Evolutionary conservation across 2,329 filamentous ascomycete genomes (phyloP), one percentile per base, ranked within the genome.

Genomic region (Fusarium hostae): DNA sequence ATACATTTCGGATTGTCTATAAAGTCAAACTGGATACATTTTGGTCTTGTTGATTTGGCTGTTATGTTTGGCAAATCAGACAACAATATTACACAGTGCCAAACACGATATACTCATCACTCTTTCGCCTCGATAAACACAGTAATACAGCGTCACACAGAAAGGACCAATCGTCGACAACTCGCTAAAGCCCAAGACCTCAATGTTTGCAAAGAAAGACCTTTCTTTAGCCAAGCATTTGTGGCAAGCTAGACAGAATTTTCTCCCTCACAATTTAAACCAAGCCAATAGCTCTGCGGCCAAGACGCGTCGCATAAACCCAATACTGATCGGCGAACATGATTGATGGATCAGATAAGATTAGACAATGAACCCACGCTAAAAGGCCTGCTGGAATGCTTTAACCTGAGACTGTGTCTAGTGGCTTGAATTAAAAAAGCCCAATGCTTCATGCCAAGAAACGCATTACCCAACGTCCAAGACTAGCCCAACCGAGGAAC

Each of bases 271-370:
- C 9, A 24, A 11, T n/a, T 15, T 20, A 1, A 26, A 2, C 5
- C 32, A 44, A 44, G 15, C 12, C 26, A 63, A 34, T 24, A 28
- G 41, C 11, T 40, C 37, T 1, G 1, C 2, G 26, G 40, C 47
- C 47, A 56, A 64, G 61, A 20, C 22, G 13, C 20, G 34, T 18
- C 1, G 10, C 16, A 63, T 40, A 11, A 65, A 30, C 16, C 30
- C 16, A n/a, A 7, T 48, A 39, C 20, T 11, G 39, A 40, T 63
- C 20, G 37, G 35, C 26, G 12, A 56, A 43, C 26, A 12, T n/a
- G 12, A 26, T 24, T 39, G 59, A 66, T 59, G 40, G 60, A 59
- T 66, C 32, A 59, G 63, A 66, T 66, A 59, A 66, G 61, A 66
- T 66, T 59, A 66, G 32, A 40, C 26, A 43, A 59, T 9, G 24